phyloP scores from a whole-genome alignment of 2,329 filamentous ascomycete genomes.

The Amauroascus verrucosus region DNA sequence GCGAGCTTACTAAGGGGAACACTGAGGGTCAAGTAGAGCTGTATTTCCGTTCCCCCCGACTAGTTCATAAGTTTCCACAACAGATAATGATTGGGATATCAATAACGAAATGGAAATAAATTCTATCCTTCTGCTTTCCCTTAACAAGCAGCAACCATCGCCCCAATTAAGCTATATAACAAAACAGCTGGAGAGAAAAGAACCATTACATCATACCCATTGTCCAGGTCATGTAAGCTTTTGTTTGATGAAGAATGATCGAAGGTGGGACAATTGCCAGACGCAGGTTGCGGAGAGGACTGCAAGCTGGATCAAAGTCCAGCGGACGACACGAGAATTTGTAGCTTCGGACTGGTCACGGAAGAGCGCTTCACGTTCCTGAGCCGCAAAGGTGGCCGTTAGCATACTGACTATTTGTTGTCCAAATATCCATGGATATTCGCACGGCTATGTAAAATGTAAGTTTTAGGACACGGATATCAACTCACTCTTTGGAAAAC shows the following conservation, averaged over 20 bases:
- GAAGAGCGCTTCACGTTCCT: constrained; percentile 98
- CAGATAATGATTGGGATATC: too few species aligned
- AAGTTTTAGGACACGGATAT: background rate
- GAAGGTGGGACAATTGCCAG: constrained; percentile 92
- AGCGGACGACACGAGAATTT: constrained; percentile 82
- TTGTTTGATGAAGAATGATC: constrained; percentile 99
- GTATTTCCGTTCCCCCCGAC: too few species aligned
- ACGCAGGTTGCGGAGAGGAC: constrained; percentile 81
- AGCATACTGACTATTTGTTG: background rate
- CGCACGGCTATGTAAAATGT: background rate
- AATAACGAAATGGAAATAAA: background rate
- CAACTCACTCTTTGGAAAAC: constrained; percentile 75
- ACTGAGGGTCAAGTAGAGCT: background rate
- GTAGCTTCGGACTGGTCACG: constrained; percentile 92
- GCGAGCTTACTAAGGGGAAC: background rate
- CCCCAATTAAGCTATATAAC: background rate
- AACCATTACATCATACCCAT: constrained; percentile 9
- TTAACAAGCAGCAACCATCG: background rate
- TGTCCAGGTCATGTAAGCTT: constrained; percentile 64
- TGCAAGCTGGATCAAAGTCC: constrained; percentile 82
- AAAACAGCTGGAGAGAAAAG: constrained; percentile 7
- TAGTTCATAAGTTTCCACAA: too few species aligned
- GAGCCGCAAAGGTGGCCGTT: background rate
- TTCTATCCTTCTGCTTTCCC: background rate
- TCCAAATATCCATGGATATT: background rate